Conservation (phyloP, 2,329 filamentous ascomycete species). For the Cercospora sp. region DNA sequence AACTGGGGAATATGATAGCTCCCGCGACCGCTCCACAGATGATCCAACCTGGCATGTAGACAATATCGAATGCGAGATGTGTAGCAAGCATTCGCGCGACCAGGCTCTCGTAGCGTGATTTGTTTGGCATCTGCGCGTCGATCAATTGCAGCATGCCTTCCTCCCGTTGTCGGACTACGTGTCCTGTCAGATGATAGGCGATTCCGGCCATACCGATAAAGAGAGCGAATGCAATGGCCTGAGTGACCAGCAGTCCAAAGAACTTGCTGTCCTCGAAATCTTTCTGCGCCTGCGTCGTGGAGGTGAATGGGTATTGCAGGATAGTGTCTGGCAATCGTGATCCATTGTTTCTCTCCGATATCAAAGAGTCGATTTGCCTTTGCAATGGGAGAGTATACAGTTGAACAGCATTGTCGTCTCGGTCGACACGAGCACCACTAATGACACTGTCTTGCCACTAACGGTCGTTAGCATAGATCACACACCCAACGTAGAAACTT, state of each 20-base stretch:
- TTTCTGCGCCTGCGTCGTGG: slow-evolving; percentile 65
- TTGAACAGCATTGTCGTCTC: slow-evolving; percentile 68
- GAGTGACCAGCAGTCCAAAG: slow-evolving; percentile 69
- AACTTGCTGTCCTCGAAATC: slow-evolving; percentile 67
- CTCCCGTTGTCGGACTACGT: slow-evolving; percentile 81
- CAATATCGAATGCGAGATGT: slow-evolving; percentile 72
- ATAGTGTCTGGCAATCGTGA: slow-evolving; percentile 24
- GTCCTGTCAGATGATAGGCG: slow-evolving; percentile 79
- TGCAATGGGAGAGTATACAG: slow-evolving; percentile 79
- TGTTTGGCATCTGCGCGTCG: slow-evolving; percentile 83
- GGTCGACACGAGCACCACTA: slow-evolving; percentile 69
- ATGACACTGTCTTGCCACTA: slow-evolving; percentile 64
- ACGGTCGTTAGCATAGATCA: background rate
- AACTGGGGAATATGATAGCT: slow-evolving; percentile 50
- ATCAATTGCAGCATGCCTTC: slow-evolving; percentile 83
- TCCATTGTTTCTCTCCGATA: slow-evolving; percentile 55
- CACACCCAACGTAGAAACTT: background rate
- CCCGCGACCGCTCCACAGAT: slow-evolving; percentile 70
- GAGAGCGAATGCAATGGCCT: slow-evolving; percentile 75
- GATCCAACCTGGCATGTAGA: slow-evolving; percentile 80
- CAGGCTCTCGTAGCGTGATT: slow-evolving; percentile 70
- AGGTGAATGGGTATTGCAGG: slow-evolving; percentile 73
- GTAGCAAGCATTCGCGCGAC: slow-evolving; percentile 71
- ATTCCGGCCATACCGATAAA: slow-evolving; percentile 76
- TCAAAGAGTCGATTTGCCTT: slow-evolving; percentile 70